Evolutionary conservation across 176 grass and related monocot species (phyloP).

Genomic region (Triticum monococcum): DNA sequence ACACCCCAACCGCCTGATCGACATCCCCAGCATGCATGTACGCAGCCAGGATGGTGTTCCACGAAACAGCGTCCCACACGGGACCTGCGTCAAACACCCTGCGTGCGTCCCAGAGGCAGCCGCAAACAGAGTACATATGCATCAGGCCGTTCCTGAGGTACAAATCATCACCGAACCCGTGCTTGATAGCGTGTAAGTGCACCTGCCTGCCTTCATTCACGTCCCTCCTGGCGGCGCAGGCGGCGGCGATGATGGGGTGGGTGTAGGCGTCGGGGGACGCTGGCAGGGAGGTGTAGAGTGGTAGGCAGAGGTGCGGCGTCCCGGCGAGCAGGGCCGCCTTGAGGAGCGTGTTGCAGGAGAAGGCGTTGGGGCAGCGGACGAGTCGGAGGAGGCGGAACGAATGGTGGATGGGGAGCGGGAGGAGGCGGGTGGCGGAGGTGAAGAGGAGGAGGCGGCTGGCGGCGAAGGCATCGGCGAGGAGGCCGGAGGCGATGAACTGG

Average conservation of each 20-base stretch:
- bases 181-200: conserved; percentile 48
- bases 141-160: conserved; percentile 74
- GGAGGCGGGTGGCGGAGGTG: conserved; percentile 37
- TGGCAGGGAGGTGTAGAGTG: conserved; percentile 62
- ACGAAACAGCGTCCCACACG: conserved; percentile 82
- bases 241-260: conserved; percentile 55
- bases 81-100: conserved; percentile 67
- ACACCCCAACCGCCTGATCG: conserved; percentile 47
- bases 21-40: conserved; percentile 58
- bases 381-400: conserved; percentile 51
- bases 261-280: conserved; percentile 54
- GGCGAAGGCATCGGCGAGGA: conserved; percentile 77
- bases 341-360: conserved; percentile 75
- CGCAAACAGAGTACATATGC: conserved; percentile 71
- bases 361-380: conserved; percentile 54
- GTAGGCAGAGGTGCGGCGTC: conserved; percentile 55
- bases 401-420: conserved; percentile 50
- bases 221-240: conserved; percentile 46
- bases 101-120: conserved; percentile 49
- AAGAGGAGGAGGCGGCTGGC: conserved; percentile 71
- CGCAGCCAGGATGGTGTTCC: conserved; percentile 78
- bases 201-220: conserved; percentile 56
- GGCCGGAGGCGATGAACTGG: conserved; percentile 66
- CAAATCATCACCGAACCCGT: conserved; percentile 59
- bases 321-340: conserved; percentile 39